Evolutionary conservation across 2,329 filamentous ascomycete genomes (phyloP), one percentile per base, ranked within the genome.

Genomic region (Coniochaeta ligniaria): DNA sequence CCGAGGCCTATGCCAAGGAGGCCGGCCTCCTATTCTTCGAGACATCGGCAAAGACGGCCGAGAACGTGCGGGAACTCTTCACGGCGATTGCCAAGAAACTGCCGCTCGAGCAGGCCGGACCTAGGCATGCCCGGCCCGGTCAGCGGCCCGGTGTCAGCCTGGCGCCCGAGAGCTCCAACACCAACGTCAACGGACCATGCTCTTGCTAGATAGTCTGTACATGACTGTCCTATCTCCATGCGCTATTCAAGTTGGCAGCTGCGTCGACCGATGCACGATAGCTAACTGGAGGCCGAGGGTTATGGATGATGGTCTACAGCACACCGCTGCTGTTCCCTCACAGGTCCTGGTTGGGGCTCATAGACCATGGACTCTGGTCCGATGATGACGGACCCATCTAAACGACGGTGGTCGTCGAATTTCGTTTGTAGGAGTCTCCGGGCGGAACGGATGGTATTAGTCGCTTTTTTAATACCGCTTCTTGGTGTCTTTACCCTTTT

Each of bases 1-100:
- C 95, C 66, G 92, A 97, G 77, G 92, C 93, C 60, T 99, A 99
- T 73, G 93, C 95, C 59, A 88, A 87, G 67, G 95, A 99, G 77
- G 92, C 94, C 58, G 92, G 92, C 47, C 85, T 99, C 6, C 83
- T 99, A 59, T 99, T 99, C 83, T 99, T 99, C 75, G 95, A 99
- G 77, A 99, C 95, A 3, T 97, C 93, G 12, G 95, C 95, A 66
- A 99, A 99, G 83, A 96, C 94, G 41, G 90, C 92, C 61, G 92
- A 96, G 78, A 99, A 99, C 70, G 95, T 99, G 60, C 86, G 88
- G 70, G 95, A 98, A 68, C 83, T 99, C 59, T 99, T 99, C 78
- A 97, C 94, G 47, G 92, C 92, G 61, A 98, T 99, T 73, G 95
- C 95, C 64, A 96, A 94, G 88, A 98, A 96, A 78, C 83, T 99